phyloP scores from a whole-genome alignment of 2,329 filamentous ascomycete species.

The Cercospora canescens region DNA sequence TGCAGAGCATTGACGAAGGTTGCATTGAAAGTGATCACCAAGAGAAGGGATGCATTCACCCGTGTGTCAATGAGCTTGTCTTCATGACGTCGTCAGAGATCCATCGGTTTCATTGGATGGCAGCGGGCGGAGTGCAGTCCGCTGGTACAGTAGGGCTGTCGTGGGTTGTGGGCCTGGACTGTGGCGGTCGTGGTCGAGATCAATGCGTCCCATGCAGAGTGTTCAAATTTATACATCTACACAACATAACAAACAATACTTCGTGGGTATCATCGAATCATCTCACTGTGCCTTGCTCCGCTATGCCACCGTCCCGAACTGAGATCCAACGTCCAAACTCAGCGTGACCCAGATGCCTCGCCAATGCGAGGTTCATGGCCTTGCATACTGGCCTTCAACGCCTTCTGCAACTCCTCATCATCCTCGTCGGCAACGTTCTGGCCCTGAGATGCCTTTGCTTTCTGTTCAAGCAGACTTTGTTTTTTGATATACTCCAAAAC shows the following conservation, averaged over 20 bases:
- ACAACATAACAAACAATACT: background rate
- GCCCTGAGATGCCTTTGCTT: slow-evolving; percentile 23
- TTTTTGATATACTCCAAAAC: slow-evolving; percentile 76
- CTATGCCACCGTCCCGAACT: background rate
- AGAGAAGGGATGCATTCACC: background rate
- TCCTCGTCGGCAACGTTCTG: slow-evolving; percentile 21
- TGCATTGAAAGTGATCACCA: background rate
- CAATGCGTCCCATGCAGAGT: background rate
- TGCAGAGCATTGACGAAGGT: background rate
- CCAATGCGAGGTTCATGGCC: slow-evolving; percentile 9
- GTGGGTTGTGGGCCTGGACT: background rate
- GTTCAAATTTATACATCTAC: background rate
- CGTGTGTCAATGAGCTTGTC: background rate
- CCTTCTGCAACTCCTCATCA: slow-evolving; percentile 55
- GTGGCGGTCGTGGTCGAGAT: background rate
- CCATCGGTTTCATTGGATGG: background rate
- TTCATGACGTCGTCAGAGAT: background rate
- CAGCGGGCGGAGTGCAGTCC: background rate
- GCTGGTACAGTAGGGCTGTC: background rate
- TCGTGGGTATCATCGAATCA: slow-evolving; percentile 5
- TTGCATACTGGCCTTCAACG: slow-evolving; percentile 58
- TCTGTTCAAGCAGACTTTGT: slow-evolving; percentile 68
- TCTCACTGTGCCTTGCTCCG: background rate
- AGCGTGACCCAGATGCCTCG: slow-evolving; percentile 18
- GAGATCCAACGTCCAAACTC: background rate